Percentiles rank a stretch among this genome's conserved stretches.
Evolutionary conservation across 306 rosid species (phyloP).

Genomic region (Cicer judaicum): DNA sequence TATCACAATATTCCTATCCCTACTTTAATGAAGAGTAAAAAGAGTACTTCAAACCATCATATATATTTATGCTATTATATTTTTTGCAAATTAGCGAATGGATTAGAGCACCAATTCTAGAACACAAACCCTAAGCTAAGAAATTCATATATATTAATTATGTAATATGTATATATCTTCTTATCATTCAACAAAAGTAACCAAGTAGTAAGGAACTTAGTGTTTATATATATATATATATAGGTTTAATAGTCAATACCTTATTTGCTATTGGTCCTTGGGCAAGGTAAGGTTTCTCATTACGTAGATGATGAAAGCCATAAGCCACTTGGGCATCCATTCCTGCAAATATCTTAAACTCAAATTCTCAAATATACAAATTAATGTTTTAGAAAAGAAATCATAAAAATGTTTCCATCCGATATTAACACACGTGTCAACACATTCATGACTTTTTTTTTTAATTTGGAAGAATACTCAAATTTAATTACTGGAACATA

Average conservation of each 20-base stretch:
- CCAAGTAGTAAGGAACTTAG: not conserved
- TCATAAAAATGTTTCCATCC: not conserved
- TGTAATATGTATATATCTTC: not conserved
- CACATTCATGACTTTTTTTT: not conserved
- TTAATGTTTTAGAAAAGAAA: not conserved
- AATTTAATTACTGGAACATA: not conserved
- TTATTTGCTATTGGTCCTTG: conserved; percentile 93
- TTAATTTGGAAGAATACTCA: not conserved
- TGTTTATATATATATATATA: no score
- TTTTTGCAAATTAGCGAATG: not conserved
- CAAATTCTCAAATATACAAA: not conserved
- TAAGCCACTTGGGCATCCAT: conserved; percentile 99
- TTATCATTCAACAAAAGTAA: not conserved
- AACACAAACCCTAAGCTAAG: not conserved
- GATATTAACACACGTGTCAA: not conserved
- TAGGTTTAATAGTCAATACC: conserved; percentile 51
- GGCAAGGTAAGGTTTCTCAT: conserved; percentile 92
- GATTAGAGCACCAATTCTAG: not conserved
- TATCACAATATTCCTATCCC: no score
- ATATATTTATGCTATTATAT: not conserved
- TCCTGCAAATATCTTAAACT: conserved; percentile 56
- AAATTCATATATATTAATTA: not conserved
- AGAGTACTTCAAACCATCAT: not conserved
- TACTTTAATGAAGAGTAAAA: not conserved
- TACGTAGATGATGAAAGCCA: conserved; percentile 93